Evolutionary conservation across 78 protist genomes (phyloP).

Genomic region (Parvularia atlantis): DNA sequence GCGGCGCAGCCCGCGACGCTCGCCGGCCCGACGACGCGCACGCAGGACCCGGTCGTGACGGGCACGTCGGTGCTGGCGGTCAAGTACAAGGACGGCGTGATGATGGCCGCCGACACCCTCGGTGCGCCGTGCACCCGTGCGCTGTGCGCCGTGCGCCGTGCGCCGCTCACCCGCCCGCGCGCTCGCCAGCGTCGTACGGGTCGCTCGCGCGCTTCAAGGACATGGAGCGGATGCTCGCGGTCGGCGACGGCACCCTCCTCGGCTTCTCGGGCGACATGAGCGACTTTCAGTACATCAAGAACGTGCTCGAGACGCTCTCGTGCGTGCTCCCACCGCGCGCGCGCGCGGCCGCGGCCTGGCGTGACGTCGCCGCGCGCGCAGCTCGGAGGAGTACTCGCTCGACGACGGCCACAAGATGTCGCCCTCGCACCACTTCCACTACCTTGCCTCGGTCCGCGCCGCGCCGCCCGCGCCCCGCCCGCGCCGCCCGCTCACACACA

Average conservation of each 20-base stretch:
- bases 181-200: conserved; percentile 50
- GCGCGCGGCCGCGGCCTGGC: no score
- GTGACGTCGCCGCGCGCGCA: no score
- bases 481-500: no score
- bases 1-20: no score
- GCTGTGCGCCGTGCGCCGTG: no score
- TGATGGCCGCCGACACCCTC: conserved; percentile 79
- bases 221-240: conserved; percentile 36
- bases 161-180: no score
- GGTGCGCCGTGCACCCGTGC: no score
- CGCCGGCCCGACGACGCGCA: no score
- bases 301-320: conserved; percentile 44
- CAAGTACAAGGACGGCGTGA: conserved; percentile 81
- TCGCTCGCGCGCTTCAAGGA: conserved; percentile 69
- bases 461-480: no score
- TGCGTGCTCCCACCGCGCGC: no score
- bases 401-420: conserved; percentile 40
- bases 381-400: not conserved
- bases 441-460: conserved; percentile 62
- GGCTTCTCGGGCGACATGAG: conserved; percentile 79
- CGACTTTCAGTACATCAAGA: conserved; percentile 74
- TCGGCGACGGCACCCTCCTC: conserved; percentile 47
- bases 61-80: conserved; percentile 84
- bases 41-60: conserved; percentile 67
- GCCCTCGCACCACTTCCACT: conserved; percentile 47